Base-by-base conservation (phyloP, 169 alveolate species). In the Eimeria zaria region DNA sequence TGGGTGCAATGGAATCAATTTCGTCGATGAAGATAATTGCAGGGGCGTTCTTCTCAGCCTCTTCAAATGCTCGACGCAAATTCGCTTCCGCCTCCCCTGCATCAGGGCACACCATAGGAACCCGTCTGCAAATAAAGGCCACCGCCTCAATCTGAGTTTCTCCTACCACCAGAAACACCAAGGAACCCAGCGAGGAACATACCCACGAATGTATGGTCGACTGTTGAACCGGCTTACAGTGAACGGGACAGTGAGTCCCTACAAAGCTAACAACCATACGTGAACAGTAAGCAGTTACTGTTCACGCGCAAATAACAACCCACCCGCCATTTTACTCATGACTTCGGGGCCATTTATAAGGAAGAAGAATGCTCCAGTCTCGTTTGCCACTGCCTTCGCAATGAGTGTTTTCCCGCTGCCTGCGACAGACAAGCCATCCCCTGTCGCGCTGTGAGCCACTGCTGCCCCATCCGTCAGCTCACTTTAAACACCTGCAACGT, bases 321-420 rank as follows among this genome's bases (percentile, higher is more conserved):
- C 22, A 81, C 96, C 96, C 27, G 99, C 99, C 98, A 99, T 99
- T 97, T 99, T 99, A 97, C 99, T 99, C 97, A 99, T 98, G 74
- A 99, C 98, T 89, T 99, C 99, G n/a, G 99, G 99, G 58, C 99
- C 98, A 83, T 97, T 97, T 71, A 97, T 97, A 44, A 97, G 97
- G 89, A 97, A 96, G 81, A 97, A 97, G 96, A 96, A 96, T 16
- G 98, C 98, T 2, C 97, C 98, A 0, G 97, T 98, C 98, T 91
- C 99, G 98, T 99, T 99, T n/a, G 99, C 99, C 88, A 99, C 99
- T 53, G 99, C 99, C 97, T 99, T 98, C 5, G 99, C 99, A 91
- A 99, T 99, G 95, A 99, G 98, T 16, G 99, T 99, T 97, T 99
- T 99, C 64, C 99, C 99, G 89, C 99, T 99, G 27, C 97, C 97